phyloP scores from a whole-genome alignment of 1,284 basidiomycete genomes.

The Ganoderma meredithae region DNA sequence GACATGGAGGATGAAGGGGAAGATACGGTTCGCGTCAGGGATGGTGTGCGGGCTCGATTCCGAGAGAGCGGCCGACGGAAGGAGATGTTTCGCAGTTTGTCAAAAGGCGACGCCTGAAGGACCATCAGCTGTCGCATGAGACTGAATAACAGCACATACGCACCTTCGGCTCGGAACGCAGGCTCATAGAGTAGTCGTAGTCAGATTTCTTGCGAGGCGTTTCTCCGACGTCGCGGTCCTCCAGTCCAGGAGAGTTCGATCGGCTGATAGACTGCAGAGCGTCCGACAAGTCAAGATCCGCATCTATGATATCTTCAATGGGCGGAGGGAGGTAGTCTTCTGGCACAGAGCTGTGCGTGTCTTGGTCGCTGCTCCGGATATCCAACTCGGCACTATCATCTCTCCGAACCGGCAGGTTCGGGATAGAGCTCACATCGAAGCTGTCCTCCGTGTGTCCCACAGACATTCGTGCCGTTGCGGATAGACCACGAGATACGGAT shows the following conservation, averaged over 20 bases:
- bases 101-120: constrained; percentile 66
- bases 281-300: constrained; percentile 58
- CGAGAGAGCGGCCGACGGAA: constrained; percentile 60
- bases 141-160: constrained; percentile 28
- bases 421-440: constrained; percentile 67
- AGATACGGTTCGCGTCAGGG: constrained; percentile 69
- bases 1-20: constrained; percentile 66
- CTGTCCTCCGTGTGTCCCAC: constrained; percentile 45
- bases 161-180: constrained; percentile 72
- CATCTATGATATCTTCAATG: constrained; percentile 45
- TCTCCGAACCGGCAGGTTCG: constrained; percentile 53
- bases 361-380: constrained; percentile 48
- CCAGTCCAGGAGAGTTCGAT: constrained; percentile 54
- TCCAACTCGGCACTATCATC: constrained; percentile 47
- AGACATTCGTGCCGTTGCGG: constrained; percentile 13
- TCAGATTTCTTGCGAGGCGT: constrained; percentile 60
- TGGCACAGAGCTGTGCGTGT: constrained; percentile 52
- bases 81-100: constrained; percentile 72
- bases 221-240: constrained; percentile 37
- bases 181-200: constrained; percentile 69
- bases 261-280: constrained; percentile 67
- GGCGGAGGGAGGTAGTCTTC: constrained; percentile 59
- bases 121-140: neutral
- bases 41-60: constrained; percentile 65
- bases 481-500: constrained; percentile 27